Base-by-base conservation (phyloP, 2,329 filamentous ascomycete genomes). In the Fusarium sp. region DNA sequence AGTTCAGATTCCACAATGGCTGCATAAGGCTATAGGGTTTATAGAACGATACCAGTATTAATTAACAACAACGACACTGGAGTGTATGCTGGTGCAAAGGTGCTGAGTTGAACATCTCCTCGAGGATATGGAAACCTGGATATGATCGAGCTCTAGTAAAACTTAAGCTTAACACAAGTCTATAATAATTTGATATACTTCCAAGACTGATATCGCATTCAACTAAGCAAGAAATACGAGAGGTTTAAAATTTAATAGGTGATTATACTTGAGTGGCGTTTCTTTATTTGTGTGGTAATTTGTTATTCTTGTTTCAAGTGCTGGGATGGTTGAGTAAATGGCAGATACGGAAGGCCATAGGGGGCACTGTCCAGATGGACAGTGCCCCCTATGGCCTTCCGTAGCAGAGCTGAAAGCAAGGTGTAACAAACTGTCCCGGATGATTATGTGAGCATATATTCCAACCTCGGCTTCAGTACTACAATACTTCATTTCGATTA, bases 1-100 rank as follows among this genome's bases (percentile, higher is more conserved):
- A 27, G 35, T 19, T 59, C 61, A 4, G 59, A 64, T n/a, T 30
- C 30, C 11, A 59, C 59, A 17, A 59, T 52, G 23, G 40, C 40
- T 30, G 27, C 30, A 19, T 50, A 30, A 52, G 33, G 33, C 17
- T 19, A 7, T 4, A 23, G 6, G 17, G 19, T 14, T 22, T 3
- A 2, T 37, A 17, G 5, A 15, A 9, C 33, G 6, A 17, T 14
- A 23, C 41, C 22, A 6, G 6, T 20, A 33, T 6, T 13, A 40
- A 15, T 22, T 37, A 20, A 15, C 11, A 7, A 10, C 8, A 30
- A 25, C 17, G 15, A 45, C n/a, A 30, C 13, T n/a, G 25, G 11
- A 19, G 25, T 5, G 9, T 19, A 10, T 7, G 13, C 11, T 14
- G n/a, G 20, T 41, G 6, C 15, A 20, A 14, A 33, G 13, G 14